Conservation (phyloP, 495 filamentous ascomycete genomes). For the Podospora bellae-mahoneyi region DNA sequence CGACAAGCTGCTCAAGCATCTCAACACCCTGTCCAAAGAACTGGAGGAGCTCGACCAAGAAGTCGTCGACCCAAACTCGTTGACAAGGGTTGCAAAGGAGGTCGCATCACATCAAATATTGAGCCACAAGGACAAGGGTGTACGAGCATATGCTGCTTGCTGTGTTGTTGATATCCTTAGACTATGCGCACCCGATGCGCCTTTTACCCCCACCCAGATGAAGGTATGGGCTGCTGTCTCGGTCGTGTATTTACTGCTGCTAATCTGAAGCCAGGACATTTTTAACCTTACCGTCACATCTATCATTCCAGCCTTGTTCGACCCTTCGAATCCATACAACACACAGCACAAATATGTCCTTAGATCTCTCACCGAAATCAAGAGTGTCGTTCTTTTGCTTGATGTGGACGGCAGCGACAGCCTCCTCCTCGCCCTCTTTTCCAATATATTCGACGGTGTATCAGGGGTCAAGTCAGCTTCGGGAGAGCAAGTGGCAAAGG, state of each 20-base stretch:
- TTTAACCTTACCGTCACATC: constrained; percentile 83
- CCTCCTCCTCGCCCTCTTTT: constrained; percentile 77
- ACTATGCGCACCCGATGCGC: constrained; percentile 92
- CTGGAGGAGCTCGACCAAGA: constrained; percentile 85
- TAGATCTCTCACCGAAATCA: constrained; percentile 82
- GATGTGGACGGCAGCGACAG: constrained; percentile 77
- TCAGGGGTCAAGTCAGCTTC: constrained; percentile 70
- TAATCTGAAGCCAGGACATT: constrained; percentile 63
- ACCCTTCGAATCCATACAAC: constrained; percentile 89
- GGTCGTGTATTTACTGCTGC: not conserved
- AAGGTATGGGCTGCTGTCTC: constrained; percentile 57
- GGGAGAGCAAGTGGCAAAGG: constrained; percentile 78
- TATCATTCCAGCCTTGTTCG: constrained; percentile 79
- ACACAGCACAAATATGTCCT: constrained; percentile 87
- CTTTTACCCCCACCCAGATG: constrained; percentile 83
- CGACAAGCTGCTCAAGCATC: constrained; percentile 72
- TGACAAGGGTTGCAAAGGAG: constrained; percentile 82
- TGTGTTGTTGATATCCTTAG: constrained; percentile 93
- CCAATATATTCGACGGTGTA: constrained; percentile 85
- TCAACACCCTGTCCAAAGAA: constrained; percentile 79
- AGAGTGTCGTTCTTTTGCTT: constrained; percentile 91
- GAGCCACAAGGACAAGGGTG: constrained; percentile 86
- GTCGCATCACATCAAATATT: constrained; percentile 78
- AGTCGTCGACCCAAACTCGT: constrained; percentile 71
- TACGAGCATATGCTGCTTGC: constrained; percentile 81